Conservation (phyloP, 2,329 filamentous ascomycete genomes). For the Bimuria novae-zelandiae region DNA sequence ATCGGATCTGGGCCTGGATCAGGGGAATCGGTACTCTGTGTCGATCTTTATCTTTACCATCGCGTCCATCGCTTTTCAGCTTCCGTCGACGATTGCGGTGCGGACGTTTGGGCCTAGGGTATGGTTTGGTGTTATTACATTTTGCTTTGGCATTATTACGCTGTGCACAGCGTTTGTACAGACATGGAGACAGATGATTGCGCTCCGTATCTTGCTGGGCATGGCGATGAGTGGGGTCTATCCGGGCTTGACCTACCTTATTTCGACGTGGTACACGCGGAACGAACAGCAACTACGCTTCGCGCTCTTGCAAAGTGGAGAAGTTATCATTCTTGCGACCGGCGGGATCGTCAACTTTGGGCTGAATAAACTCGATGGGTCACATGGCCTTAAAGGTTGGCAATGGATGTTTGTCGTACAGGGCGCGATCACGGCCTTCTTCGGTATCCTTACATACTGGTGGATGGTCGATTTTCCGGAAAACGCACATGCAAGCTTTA, state of each 20-base stretch:
- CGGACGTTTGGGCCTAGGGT: constrained; percentile 66
- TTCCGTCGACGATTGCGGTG: constrained; percentile 70
- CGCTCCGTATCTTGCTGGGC: constrained; percentile 66
- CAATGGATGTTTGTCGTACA: constrained; percentile 73
- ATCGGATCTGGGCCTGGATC: constrained; percentile 63
- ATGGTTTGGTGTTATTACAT: constrained; percentile 65
- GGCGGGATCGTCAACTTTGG: constrained; percentile 71
- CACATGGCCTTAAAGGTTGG: constrained; percentile 63
- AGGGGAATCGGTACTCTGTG: constrained; percentile 68
- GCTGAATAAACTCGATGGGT: constrained; percentile 66
- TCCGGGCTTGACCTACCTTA: constrained; percentile 55
- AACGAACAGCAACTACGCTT: constrained; percentile 68
- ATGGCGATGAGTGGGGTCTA: constrained; percentile 61
- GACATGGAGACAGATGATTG: constrained; percentile 72
- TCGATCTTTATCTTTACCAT: constrained; percentile 76
- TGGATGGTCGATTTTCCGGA: constrained; percentile 75
- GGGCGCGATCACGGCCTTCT: constrained; percentile 61
- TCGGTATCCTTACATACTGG: constrained; percentile 67
- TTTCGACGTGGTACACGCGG: constrained; percentile 68
- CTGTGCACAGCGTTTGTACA: constrained; percentile 70
- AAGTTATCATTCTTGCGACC: constrained; percentile 68
- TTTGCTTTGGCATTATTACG: constrained; percentile 67
- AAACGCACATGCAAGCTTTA: constrained; percentile 59
- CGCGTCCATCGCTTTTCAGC: constrained; percentile 68
- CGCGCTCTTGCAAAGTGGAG: constrained; percentile 66